Conservation (phyloP, 1,284 basidiomycete genomes). For the Peniophora sp. region DNA sequence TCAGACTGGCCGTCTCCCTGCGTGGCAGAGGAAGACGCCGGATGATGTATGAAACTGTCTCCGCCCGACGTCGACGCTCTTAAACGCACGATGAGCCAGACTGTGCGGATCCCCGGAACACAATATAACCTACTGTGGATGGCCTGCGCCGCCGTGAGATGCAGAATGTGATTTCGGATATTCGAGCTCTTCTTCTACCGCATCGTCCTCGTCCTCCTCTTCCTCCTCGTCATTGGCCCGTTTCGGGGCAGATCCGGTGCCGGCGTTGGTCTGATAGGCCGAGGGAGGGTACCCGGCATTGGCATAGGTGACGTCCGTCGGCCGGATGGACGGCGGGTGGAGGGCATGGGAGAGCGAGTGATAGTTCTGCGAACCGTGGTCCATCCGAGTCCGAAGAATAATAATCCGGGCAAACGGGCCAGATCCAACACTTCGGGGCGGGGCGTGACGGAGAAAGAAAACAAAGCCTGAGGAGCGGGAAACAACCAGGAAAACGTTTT, state of each 20-base stretch:
- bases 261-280: conserved; percentile 17
- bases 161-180: conserved; percentile 14
- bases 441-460: conserved; percentile 18
- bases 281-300: conserved; percentile 17
- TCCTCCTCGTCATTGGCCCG: conserved; percentile 42
- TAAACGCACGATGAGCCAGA: no score
- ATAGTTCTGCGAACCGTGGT: conserved; percentile 64
- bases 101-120: no score
- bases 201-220: conserved; percentile 61
- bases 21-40: conserved; percentile 3
- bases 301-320: conserved; percentile 17
- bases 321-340: conserved; percentile 38
- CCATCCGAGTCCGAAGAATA: conserved; percentile 41
- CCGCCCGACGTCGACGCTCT: background rate
- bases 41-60: conserved; percentile 5
- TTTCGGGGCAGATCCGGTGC: conserved; percentile 13
- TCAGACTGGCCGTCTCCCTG: conserved; percentile 23
- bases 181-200: conserved; percentile 59
- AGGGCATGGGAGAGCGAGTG: conserved; percentile 73
- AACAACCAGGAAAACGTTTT: background rate
- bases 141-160: conserved; percentile 4
- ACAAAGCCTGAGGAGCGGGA: background rate
- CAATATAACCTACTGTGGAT: no score
- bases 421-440: conserved; percentile 4
- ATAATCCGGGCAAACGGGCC: conserved; percentile 5